Evolutionary conservation across 805 yeast genomes (phyloP).

Genomic region (Ogataea trehalophila): DNA sequence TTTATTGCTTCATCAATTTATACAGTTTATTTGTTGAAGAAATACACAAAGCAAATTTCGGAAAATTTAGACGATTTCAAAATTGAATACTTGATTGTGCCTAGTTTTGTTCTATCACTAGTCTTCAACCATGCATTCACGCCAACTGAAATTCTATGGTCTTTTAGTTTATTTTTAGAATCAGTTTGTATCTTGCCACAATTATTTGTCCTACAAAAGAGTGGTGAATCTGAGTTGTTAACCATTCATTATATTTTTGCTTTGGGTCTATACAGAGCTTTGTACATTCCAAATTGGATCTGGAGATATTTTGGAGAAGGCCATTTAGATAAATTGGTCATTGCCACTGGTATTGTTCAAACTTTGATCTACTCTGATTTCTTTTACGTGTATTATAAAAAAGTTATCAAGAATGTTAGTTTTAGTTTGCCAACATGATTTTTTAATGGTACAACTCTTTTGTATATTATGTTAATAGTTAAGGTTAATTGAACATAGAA

Average conservation of each 20-base stretch:
- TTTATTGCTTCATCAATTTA: conserved; percentile 74
- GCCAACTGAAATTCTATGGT: conserved; percentile 67
- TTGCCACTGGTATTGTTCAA: conserved; percentile 79
- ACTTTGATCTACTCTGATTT: conserved; percentile 90
- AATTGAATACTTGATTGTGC: conserved; percentile 62
- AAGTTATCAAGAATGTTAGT: conserved; percentile 73
- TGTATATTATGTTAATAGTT: too few species aligned
- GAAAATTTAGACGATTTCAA: conserved; percentile 69
- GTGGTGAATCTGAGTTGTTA: conserved; percentile 82
- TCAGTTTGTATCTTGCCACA: conserved; percentile 91
- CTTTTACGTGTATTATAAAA: conserved; percentile 83
- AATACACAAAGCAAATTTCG: conserved; percentile 55
- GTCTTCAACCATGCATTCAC: conserved; percentile 65
- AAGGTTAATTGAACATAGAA: too few species aligned
- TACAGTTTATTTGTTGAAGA: conserved; percentile 65
- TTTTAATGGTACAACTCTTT: too few species aligned
- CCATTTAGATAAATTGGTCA: conserved; percentile 62
- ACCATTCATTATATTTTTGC: conserved; percentile 94
- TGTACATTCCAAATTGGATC: conserved; percentile 93
- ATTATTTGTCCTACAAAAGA: conserved; percentile 79
- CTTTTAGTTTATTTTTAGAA: conserved; percentile 90
- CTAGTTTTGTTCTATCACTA: conserved; percentile 50
- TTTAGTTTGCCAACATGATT: conserved; percentile 48
- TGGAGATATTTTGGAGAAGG: conserved; percentile 72
- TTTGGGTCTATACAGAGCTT: conserved; percentile 80